Base-by-base conservation (phyloP, 768 basidiomycete genomes). In the Dendrothele bispora region DNA sequence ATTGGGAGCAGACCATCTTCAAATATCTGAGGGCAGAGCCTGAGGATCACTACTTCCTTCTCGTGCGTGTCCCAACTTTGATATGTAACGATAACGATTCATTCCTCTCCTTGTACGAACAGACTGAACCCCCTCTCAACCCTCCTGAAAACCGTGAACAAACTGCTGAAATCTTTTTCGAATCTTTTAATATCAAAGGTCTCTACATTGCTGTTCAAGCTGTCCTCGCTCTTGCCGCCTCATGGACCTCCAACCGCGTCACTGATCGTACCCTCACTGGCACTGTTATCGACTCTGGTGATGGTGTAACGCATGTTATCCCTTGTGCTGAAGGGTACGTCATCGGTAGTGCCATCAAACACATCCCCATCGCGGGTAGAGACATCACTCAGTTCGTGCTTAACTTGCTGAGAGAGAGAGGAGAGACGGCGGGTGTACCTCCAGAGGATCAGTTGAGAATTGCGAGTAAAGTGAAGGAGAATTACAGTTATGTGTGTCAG, bases 1-100 rank as follows among this genome's bases (percentile, higher is more conserved):
- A 94, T 70, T 99, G 97, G 97, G 94, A 97, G 67, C 95, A 99
- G 75, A 91, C 88, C 55, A 98, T 98, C 79, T 99, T 98, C 84
- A 98, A 99, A 71, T 98, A 98, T 73, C 78, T 99, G 51, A 80
- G 95, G 48, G 95, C 95, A 7, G 97, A 99, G 69, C 97, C 97
- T 12, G 97, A 98, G 70, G 95, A 98, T 70, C 97, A 98, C 67
- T 90, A 98, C 68, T 98, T 99, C 70, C 81, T 98, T 40, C 73
- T 99, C 62, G 95, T 98, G 58, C 66, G 94, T 73, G 12, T 41
- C 25, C 27, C 26, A 39, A 17, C 25, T 18, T 11, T 25, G 39
- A 25, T 6, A 40, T 52, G 26, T 35, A 34, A 12, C n/a, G 37
- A 20, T 17, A 21, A 30, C 15, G 14, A 38, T 44, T 17, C 15